Evolutionary conservation across 768 basidiomycete genomes (phyloP), one percentile per base, ranked within the genome.

Genomic region (Russula ochroleuca): DNA sequence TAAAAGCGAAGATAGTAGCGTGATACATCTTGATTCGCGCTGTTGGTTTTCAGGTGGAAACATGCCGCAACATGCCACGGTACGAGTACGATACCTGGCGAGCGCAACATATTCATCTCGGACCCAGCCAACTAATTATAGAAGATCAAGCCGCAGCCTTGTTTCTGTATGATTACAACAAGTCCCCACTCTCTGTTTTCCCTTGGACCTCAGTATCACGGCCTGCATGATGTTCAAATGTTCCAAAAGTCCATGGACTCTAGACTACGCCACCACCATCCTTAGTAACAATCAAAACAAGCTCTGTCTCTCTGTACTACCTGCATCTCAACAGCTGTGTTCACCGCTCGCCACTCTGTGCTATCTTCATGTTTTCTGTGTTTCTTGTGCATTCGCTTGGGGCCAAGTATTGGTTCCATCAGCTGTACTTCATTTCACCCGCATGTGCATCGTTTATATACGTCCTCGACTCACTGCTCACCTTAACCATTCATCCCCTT

Each of bases 41-140:
- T 58, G 9, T 48, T 10, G 5, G 15, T n/a, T 33, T 8, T 2
- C 28, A 87, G 86, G 88, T 90, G 87, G 87, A 90, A 93, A 73
- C 91, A 93, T 69, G 91, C 90, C 33, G 88, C 88, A 1, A 68
- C 80, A 19, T 93, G 91, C 68, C 91, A 93, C 70, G 81, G 82
- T 58, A 80, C 81, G 19, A 80, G 80, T 6, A 78, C 75, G 19
- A 72, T 87, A 55, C 72, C 74, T 2, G 86, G 85, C 35, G 86
- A 90, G 63, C 70, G 76, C 59, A 81, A 85, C 70, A 76, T 81
- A 62, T 87, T 81, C 69, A 74, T 84, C 63, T 76, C 82, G 41
- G 85, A 90, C 65, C 55, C 65, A 25, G 48, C 10, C 38, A 33
- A 74, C 76, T 4, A 74, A 74, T 76, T 4, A 74, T 45, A 35